A percentile compares a stretch with the other conserved stretches of the same genome.
Evolutionary conservation across 371 early-diverging fungal species (phyloP).

Genomic region (Catenaria anguillulae): DNA sequence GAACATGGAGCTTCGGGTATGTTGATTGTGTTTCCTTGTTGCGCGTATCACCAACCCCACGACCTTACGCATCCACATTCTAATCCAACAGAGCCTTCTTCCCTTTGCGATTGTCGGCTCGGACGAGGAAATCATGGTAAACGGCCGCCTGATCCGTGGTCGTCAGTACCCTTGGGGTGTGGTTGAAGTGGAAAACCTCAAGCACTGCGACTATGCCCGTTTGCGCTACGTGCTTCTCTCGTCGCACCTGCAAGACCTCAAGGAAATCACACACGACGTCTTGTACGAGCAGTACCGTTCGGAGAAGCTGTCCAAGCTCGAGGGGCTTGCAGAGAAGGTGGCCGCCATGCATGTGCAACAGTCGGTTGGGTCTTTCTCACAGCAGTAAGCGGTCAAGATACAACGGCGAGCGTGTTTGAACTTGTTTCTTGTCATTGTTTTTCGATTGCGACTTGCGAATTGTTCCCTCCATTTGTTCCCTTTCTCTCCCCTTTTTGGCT

Average conservation of each 20-base stretch:
- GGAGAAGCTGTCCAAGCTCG: constrained; percentile 46
- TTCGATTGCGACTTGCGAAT: too few relatives aligned
- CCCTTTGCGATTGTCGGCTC: constrained; percentile 91
- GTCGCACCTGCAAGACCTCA: constrained; percentile 87
- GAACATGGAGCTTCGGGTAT: constrained; percentile 67
- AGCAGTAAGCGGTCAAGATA: too few relatives aligned
- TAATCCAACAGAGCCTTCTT: constrained; percentile 55
- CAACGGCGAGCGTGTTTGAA: too few relatives aligned
- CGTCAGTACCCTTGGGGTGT: constrained; percentile 96
- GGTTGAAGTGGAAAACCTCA: constrained; percentile 79
- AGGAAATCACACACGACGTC: constrained; percentile 84
- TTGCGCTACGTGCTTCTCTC: constrained; percentile 78
- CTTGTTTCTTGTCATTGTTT: too few relatives aligned
- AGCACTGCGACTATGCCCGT: constrained; percentile 93
- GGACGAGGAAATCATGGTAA: constrained; percentile 50
- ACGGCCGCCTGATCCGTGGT: constrained; percentile 63
- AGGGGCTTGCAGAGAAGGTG: too few relatives aligned
- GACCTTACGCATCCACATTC: constrained; percentile 60
- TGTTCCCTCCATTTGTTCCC: too few relatives aligned
- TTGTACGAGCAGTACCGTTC: constrained; percentile 95
- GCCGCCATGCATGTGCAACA: too few relatives aligned
- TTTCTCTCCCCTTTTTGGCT: too few relatives aligned
- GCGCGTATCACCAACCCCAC: constrained; percentile 60
- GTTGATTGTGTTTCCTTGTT: too few relatives aligned
- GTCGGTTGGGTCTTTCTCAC: too few relatives aligned